Evolutionary conservation across 495 filamentous ascomycete species (phyloP), one percentile per base, ranked within the genome.

Genomic region (Emericellopsis terricola): DNA sequence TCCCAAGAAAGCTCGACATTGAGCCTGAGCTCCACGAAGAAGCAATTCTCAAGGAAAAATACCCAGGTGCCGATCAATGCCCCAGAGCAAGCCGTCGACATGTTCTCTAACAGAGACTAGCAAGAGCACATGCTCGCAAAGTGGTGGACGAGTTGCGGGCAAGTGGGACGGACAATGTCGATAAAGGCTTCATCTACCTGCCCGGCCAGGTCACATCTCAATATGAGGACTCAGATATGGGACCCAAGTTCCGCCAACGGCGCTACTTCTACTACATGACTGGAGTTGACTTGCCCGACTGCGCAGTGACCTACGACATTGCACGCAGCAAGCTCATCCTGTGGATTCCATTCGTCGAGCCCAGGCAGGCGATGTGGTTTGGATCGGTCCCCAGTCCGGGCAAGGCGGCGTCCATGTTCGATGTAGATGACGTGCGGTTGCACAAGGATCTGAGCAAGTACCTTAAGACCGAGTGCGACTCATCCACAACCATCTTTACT

Each of bases 41-140:
- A 39, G 15, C 17, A n/a, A 9, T 26, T 45, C 20, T 14, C 26
- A n/a, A 36, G 32, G 26, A 51, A 45, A 28, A 52, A 41, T 28
- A 44, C 48, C 42, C 46, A 48, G 36, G 45, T 52, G 21, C 47
- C n/a, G n/a, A n/a, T n/a, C n/a, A n/a, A n/a, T n/a, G n/a, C n/a
- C n/a, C n/a, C n/a, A n/a, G n/a, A n/a, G n/a, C n/a, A n/a, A n/a
- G n/a, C n/a, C n/a, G n/a, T n/a, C n/a, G n/a, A n/a, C n/a, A n/a
- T n/a, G n/a, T n/a, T n/a, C n/a, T n/a, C n/a, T n/a, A n/a, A n/a
- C n/a, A n/a, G n/a, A n/a, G n/a, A n/a, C n/a, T 38, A 86, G 84
- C 83, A 19, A 92, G 89, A 49, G 62, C 74, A 40, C 81, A 94
- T 51, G 82, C 79, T 28, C 69, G 68, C 39, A 75, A 69, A 28